A percentile compares a stretch with the other conserved stretches of the same genome.
Evolutionary conservation across 2,329 filamentous ascomycete species (phyloP).

Genomic region (Sporothrix brasiliensis): DNA sequence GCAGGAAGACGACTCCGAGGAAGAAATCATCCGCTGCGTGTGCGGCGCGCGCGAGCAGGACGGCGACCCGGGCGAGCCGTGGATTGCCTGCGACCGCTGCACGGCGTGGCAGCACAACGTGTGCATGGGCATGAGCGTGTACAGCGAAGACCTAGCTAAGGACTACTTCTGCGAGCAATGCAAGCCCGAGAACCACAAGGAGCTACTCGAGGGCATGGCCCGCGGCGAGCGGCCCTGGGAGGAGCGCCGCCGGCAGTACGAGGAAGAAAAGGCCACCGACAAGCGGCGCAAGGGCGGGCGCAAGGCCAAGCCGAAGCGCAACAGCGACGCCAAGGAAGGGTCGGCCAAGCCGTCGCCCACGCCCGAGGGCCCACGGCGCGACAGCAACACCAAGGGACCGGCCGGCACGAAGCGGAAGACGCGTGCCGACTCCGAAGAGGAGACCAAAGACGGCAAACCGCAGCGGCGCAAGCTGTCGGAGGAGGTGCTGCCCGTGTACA

Average conservation of each 20-base stretch:
- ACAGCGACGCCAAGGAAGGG: slow-evolving; percentile 63
- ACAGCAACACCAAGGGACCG: slow-evolving; percentile 27
- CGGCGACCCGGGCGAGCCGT: slow-evolving; percentile 82
- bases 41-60: slow-evolving; percentile 86
- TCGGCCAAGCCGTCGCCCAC: slow-evolving; percentile 44
- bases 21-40: slow-evolving; percentile 87
- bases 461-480: slow-evolving; percentile 62
- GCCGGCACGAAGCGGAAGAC: slow-evolving; percentile 56
- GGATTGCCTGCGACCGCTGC: slow-evolving; percentile 95
- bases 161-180: slow-evolving; percentile 94
- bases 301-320: slow-evolving; percentile 64
- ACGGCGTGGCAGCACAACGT: slow-evolving; percentile 96
- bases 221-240: slow-evolving; percentile 89
- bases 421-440: slow-evolving; percentile 59
- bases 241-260: slow-evolving; percentile 63
- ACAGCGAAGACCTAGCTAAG: slow-evolving; percentile 75
- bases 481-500: slow-evolving; percentile 51
- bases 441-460: slow-evolving; percentile 51
- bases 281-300: slow-evolving; percentile 61
- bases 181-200: slow-evolving; percentile 78
- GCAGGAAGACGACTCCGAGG: slow-evolving; percentile 55
- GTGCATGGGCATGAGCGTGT: slow-evolving; percentile 83
- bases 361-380: slow-evolving; percentile 47
- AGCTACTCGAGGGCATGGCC: slow-evolving; percentile 75
- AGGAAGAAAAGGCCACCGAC: slow-evolving; percentile 63